Evolutionary conservation across 75 land plant genomes (phyloP), one percentile per base, ranked within the genome.

Genomic region (Adiantum capillusveneris): DNA sequence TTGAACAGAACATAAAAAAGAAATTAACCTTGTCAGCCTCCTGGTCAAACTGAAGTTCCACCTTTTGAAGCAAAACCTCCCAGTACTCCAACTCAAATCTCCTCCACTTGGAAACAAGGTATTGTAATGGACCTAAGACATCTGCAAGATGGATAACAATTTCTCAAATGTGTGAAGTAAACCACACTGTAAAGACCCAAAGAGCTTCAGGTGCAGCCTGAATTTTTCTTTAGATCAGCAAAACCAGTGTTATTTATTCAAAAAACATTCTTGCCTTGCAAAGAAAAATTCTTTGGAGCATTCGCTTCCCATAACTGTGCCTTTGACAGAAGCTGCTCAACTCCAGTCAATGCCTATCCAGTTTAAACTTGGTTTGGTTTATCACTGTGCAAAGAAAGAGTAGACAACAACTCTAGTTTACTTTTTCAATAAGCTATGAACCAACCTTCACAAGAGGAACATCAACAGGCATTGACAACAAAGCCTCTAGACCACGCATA

Each of bases 1-100:
- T 20, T 42, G 6, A 13, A 54, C 34, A 41, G 27, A 34, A 60
- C 31, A 39, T 16, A 1, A 29, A 19, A 29, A 0, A 17, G 26
- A 16, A 19, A 36, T 27, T 56, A 52, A 88, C 95, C 77, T 79
- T 84, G 17, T 67, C 81, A 44, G 88, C 96, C 74, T 78, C 80
- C 25, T 59, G 44, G 22, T 80, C 83, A 68, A 67, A 77, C 53
- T 90, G 69, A 29, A 56, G 67, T 56, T 79, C 65, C 24, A 79
- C 75, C 49, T 69, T 79, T 62, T 86, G 82, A 42, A 95, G 77
- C 71, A 95, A 58, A 9, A 60, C 59, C 68, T 83, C 84, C 99
- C 99, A 90, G 45, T 81, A 77, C 7, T 78, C 82, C 53, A 84
- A 66, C 74, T 95, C 99, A 58, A 95, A 61, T 65, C 76, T 79